Base-by-base conservation (phyloP, 129 eudicot species). In the Mikania micrantha region DNA sequence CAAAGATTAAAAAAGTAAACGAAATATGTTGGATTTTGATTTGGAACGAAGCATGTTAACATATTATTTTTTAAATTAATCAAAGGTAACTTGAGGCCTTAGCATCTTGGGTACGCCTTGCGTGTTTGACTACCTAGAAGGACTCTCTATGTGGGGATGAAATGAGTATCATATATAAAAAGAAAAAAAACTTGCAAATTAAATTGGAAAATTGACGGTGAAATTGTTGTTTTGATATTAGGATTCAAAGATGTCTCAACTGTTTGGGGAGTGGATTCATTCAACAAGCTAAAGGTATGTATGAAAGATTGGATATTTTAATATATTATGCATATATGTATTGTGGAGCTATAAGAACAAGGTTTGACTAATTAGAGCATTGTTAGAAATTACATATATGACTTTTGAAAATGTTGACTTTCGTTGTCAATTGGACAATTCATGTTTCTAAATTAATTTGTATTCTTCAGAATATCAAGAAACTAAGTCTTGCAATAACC, bases 201-300 rank as follows among this genome's bases (percentile, higher is more conserved):
- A 0, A 32, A 13, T n/a, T 25, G 22, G 69, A 31, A 6, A 61
- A 13, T 52, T 64, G 34, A 64, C 4, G 0, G 13, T 27, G 38
- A 48, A 53, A 31, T 52, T 62, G 41, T 68, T 16, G 12, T 59
- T 63, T 68, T 77, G 53, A 24, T 66, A 60, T 52, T 64, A 91
- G 95, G 85, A 80, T 92, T 67, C 98, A 92, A 69, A 75, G 82
- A 12, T 92, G 98, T 80, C 96, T 92, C 42, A 92, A 85, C 79
- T 92, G 98, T 85, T 68, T 92, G 84, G 98, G 95, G 53, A 74
- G 73, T 52, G 95, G 96, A 60, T 85, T 64, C 72, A 27, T 80
- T 29, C 71, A 74, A 74, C 48, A 27, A 75, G 54, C 65, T 34
- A 53, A 67, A 53, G 74, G 74, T 72, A 63, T 32, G 40, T 72